Percentiles rank a stretch among this genome's conserved stretches.
Conservation (phyloP, 345 rosid genomes). For the Citrus mangshanensis region DNA sequence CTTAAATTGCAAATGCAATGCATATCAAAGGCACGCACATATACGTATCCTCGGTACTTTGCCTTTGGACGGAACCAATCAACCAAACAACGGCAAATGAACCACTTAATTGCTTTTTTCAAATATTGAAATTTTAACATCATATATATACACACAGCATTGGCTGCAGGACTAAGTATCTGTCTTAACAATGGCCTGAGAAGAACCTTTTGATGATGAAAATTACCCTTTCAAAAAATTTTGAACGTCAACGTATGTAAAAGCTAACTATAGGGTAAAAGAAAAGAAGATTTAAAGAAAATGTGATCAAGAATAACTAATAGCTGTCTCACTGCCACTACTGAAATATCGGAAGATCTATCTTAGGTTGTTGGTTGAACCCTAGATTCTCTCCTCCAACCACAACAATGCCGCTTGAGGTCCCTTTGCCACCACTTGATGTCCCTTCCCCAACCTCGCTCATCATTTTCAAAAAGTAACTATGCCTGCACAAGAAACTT, state of each 20-base stretch:
- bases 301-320: background rate
- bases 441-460: slow-evolving; percentile 47
- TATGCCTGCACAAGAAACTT: slow-evolving; percentile 58
- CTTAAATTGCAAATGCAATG: background rate
- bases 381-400: slow-evolving; percentile 38
- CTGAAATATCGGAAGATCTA: slow-evolving; percentile 72
- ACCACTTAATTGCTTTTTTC: background rate
- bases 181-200: background rate
- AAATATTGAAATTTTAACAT: background rate
- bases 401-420: slow-evolving; percentile 12
- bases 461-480: slow-evolving; percentile 81
- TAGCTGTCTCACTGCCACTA: slow-evolving; percentile 12
- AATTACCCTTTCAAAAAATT: background rate
- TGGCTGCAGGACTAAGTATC: background rate
- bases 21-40: too few relatives aligned
- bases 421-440: slow-evolving; percentile 31
- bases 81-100: background rate
- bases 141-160: background rate
- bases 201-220: background rate
- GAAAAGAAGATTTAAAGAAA: background rate
- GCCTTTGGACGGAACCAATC: background rate
- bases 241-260: background rate
- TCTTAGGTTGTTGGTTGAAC: slow-evolving; percentile 40
- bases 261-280: background rate
- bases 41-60: too few relatives aligned